Evolutionary conservation across 2,329 filamentous ascomycete genomes (phyloP), one percentile per base, ranked within the genome.

Genomic region (Cladosporium colombiae): DNA sequence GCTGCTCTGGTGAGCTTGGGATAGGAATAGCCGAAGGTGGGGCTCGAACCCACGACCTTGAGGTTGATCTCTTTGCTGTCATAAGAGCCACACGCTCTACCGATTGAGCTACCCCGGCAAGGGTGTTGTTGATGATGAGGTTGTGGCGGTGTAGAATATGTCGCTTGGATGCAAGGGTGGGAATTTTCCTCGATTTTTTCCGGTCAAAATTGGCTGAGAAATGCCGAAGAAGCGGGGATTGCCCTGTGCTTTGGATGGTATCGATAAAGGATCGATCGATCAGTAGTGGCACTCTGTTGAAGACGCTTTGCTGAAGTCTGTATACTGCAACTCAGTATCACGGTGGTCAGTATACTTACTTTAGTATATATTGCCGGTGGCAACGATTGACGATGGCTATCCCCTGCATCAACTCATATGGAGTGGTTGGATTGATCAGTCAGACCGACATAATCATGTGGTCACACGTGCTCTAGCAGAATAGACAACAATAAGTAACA

Each of bases 71-170:
- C 58, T 61, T 61, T 61, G 58, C 40, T 61, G 58, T 49, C 25
- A 35, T 61, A 61, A 61, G 58, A 61, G 58, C 58, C 58, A 61
- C 58, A 81, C 79, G 79, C 80, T 81, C 80, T 81, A 78, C 79
- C 80, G 78, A 82, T 82, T 82, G 80, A 82, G 80, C 80, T 82
- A 81, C 78, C 79, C 80, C 76, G 79, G 80, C 80, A 70, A 49
- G 44, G 58, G 40, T 50, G 27, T 49, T 63, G 31, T 56, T 56
- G 61, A 55, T 63, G 61, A 21, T 23, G 50, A 10, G 18, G 31
- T 1, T 4, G 27, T 11, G 16, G 50, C n/a, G 7, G 16, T 11
- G 14, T 5, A 3, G 14, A 0, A 2, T 6, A 29, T 27, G 25
- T 16, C 16, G 10, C 11, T 10, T 18, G 1, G 46, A 16, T 1